phyloP scores from a whole-genome alignment of 2,329 filamentous ascomycete genomes.

The Colletotrichum zoysiae region DNA sequence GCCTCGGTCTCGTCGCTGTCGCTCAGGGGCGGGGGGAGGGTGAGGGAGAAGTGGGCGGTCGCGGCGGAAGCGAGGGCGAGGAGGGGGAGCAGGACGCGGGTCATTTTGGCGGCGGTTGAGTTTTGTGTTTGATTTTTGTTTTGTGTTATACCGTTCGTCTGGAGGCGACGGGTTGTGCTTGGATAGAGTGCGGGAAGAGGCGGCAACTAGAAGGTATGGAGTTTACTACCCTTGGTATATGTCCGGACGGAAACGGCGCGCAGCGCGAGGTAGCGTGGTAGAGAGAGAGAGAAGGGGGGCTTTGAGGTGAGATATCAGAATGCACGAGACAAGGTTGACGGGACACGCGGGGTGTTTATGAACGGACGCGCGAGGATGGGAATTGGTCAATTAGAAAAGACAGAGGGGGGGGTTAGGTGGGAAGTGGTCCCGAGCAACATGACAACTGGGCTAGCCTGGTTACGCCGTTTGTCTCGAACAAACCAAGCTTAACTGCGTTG shows the following conservation, averaged over 20 bases:
- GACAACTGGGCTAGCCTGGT: constrained; percentile 4
- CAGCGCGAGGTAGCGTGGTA: background rate
- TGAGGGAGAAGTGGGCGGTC: constrained; percentile 67
- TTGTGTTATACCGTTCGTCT: background rate
- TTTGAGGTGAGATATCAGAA: background rate
- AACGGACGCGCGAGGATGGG: background rate
- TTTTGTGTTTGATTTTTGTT: background rate
- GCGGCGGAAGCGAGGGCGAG: constrained; percentile 55
- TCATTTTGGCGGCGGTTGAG: constrained; percentile 27
- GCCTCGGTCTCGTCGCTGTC: constrained; percentile 59
- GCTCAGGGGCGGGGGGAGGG: constrained; percentile 61
- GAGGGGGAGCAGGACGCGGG: constrained; percentile 49
- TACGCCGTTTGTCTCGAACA: constrained; percentile 7
- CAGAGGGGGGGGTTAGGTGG: background rate
- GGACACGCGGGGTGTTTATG: constrained; percentile 17
- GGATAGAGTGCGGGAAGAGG: background rate
- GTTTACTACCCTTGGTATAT: background rate
- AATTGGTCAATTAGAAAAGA: constrained; percentile 13
- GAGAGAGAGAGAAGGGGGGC: background rate
- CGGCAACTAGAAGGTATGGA: background rate
- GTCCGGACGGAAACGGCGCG: background rate
- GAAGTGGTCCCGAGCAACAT: background rate
- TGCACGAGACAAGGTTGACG: background rate
- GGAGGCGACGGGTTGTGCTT: background rate
- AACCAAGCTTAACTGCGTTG: background rate